Evolutionary conservation across 192 early-diverging fungal species (phyloP).

Genomic region (Entomortierella chlamydospora): DNA sequence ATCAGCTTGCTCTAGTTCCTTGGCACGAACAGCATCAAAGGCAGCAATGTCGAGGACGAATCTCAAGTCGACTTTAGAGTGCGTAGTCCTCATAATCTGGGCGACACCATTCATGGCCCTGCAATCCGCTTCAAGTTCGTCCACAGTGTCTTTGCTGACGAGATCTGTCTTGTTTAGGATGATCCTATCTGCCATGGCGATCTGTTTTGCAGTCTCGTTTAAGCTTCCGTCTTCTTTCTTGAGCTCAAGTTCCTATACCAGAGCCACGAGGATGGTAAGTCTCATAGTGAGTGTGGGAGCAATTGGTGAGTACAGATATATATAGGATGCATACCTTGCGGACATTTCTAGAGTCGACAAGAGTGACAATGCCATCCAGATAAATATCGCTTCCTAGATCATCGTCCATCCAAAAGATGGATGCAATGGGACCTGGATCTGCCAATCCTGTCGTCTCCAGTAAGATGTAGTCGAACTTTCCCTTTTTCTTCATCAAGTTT

Average conservation of each 20-base stretch:
- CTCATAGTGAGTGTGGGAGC: no score
- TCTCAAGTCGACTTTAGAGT: slow-evolving; percentile 59
- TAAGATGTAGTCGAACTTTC: slow-evolving; percentile 95
- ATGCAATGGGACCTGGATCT: slow-evolving; percentile 86
- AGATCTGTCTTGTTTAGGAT: slow-evolving; percentile 91
- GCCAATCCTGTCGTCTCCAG: slow-evolving; percentile 93
- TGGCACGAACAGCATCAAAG: slow-evolving; percentile 51
- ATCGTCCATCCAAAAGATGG: slow-evolving; percentile 98
- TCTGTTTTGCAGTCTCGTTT: slow-evolving; percentile 84
- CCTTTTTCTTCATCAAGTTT: slow-evolving; percentile 89
- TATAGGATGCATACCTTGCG: slow-evolving; percentile 58
- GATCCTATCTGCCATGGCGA: slow-evolving; percentile 90
- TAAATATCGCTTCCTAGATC: slow-evolving; percentile 90
- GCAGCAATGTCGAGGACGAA: slow-evolving; percentile 66
- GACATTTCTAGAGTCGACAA: slow-evolving; percentile 85
- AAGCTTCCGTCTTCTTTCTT: slow-evolving; percentile 67
- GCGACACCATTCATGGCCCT: slow-evolving; percentile 49
- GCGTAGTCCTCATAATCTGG: slow-evolving; percentile 36
- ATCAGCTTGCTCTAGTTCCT: slow-evolving; percentile 37
- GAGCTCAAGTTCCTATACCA: slow-evolving; percentile 55
- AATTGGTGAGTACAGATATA: no score
- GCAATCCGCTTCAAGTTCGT: slow-evolving; percentile 54
- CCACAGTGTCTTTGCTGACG: slow-evolving; percentile 57
- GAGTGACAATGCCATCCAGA: slow-evolving; percentile 90
- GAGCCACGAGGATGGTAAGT: neutral